These are phyloP conservation scores for Nakazawaea ishiwadae DNA, from an alignment of 805 yeast genomes.

Conservation along the genomic window DNA sequence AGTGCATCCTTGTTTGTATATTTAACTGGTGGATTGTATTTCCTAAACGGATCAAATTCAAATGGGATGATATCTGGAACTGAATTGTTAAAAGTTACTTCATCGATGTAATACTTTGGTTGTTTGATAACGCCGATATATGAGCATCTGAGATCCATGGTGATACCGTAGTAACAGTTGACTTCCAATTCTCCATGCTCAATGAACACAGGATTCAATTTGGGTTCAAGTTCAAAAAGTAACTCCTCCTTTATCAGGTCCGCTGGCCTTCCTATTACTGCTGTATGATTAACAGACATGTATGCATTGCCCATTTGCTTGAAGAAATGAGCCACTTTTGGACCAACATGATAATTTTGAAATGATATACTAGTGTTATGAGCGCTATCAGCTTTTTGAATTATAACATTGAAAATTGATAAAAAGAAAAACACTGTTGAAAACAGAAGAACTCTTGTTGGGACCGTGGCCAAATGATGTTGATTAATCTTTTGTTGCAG, in stretches of 20 bases:
- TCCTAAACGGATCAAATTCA: neutral
- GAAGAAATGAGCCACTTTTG: slow-evolving; percentile 11
- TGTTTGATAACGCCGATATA: slow-evolving; percentile 11
- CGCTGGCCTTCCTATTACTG: too few relatives aligned
- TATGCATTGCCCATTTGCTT: slow-evolving; percentile 7
- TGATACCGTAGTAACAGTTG: slow-evolving; percentile 2
- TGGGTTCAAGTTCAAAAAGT: slow-evolving; percentile 11
- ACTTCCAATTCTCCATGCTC: slow-evolving; percentile 14
- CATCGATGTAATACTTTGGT: slow-evolving; percentile 12
- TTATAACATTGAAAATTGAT: neutral
- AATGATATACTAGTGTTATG: slow-evolving; percentile 6
- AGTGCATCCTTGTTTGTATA: neutral
- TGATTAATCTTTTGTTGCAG: neutral
- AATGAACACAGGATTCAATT: slow-evolving; percentile 13
- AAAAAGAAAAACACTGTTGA: neutral
- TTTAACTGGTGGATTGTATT: neutral
- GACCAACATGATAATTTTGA: slow-evolving; percentile 6
- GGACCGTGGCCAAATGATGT: slow-evolving; percentile 4
- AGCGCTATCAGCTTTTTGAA: neutral
- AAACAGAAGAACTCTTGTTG: slow-evolving; percentile 2
- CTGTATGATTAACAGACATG: too few relatives aligned
- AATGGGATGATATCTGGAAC: slow-evolving; percentile 8
- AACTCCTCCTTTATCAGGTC: too few relatives aligned
- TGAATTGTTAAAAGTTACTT: slow-evolving; percentile 10
- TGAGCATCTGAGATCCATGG: slow-evolving; percentile 6